These are phyloP conservation scores for Pyrenula massariospora DNA, from an alignment of 495 filamentous ascomycete species.

Conservation along the genomic window DNA sequence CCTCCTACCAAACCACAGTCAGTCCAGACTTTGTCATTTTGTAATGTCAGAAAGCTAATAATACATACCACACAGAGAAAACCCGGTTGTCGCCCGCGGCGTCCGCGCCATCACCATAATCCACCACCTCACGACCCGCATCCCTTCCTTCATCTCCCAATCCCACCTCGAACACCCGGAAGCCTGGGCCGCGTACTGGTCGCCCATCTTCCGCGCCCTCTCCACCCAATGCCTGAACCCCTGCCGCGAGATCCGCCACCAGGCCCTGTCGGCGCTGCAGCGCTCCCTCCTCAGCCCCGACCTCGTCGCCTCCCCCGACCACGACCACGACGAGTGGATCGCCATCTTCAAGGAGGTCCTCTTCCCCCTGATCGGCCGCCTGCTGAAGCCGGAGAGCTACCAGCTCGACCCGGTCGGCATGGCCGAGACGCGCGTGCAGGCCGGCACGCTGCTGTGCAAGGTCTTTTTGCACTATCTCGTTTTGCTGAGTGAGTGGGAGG, in stretches of 20 bases:
- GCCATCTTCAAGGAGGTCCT: constrained; percentile 90
- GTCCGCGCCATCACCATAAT: constrained; percentile 71
- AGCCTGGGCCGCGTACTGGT: constrained; percentile 98
- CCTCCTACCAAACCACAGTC: constrained; percentile 48
- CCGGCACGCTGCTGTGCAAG: constrained; percentile 82
- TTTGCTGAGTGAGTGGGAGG: constrained; percentile 69
- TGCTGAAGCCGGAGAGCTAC: constrained; percentile 93
- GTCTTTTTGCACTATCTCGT: constrained; percentile 93
- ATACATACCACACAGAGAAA: constrained; percentile 39
- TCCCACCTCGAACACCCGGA: constrained; percentile 85
- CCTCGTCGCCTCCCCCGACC: constrained; percentile 43
- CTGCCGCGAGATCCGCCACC: constrained; percentile 82
- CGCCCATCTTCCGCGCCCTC: constrained; percentile 80
- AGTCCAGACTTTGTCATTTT: constrained; percentile 8
- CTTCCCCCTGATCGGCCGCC: constrained; percentile 79
- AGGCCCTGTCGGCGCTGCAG: constrained; percentile 80
- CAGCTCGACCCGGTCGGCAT: constrained; percentile 86
- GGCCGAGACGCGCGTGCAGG: constrained; percentile 89
- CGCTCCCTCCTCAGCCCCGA: constrained; percentile 73
- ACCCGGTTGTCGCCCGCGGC: constrained; percentile 64
- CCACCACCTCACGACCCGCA: constrained; percentile 64
- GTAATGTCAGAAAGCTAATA: constrained; percentile 8
- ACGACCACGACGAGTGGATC: constrained; percentile 58
- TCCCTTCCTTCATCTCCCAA: constrained; percentile 76
- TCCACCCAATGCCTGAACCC: constrained; percentile 89